Evolutionary conservation across 2,329 filamentous ascomycete species (phyloP).

Genomic region (Nigrospora osmanthi): DNA sequence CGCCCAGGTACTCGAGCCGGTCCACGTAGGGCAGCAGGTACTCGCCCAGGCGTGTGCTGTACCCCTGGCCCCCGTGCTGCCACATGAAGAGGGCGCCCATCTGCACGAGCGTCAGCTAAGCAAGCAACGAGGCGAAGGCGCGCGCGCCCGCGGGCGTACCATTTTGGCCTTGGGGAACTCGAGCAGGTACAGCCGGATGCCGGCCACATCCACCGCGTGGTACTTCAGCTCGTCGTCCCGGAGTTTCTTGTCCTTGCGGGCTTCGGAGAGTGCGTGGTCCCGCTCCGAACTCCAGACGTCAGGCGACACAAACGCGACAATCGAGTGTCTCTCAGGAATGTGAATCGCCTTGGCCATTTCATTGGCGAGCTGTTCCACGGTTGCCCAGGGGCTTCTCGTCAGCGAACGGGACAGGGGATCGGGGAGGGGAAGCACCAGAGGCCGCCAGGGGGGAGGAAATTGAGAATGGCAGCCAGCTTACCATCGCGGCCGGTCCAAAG

Average conservation of each 20-base stretch:
- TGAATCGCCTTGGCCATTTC: conserved; percentile 24
- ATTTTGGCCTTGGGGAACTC: conserved; percentile 27
- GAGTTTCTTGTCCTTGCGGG: conserved; percentile 27
- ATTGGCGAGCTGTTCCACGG: conserved; percentile 22
- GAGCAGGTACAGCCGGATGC: conserved; percentile 34
- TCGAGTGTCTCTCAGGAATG: conserved; percentile 15
- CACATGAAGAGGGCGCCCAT: conserved; percentile 32
- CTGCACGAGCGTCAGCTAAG: background rate
- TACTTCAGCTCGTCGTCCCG: conserved; percentile 24
- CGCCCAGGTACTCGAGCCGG: conserved; percentile 22
- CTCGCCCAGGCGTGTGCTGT: conserved; percentile 38
- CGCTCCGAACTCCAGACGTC: conserved; percentile 15
- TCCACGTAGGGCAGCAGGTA: conserved; percentile 29
- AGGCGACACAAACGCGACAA: conserved; percentile 20
- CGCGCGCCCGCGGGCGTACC: background rate
- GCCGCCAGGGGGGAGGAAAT: background rate
- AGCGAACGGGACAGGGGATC: background rate
- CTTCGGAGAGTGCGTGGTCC: conserved; percentile 22
- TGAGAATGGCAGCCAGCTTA: conserved; percentile 10
- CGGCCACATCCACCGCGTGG: conserved; percentile 31
- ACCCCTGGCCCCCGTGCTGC: conserved; percentile 35
- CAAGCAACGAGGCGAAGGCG: background rate
- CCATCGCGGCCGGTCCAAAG: conserved; percentile 24
- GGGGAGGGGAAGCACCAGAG: too few relatives aligned
- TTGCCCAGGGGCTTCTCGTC: background rate